Base-by-base conservation (phyloP, 257 asterid genomes). In the Solanum dulcamara region DNA sequence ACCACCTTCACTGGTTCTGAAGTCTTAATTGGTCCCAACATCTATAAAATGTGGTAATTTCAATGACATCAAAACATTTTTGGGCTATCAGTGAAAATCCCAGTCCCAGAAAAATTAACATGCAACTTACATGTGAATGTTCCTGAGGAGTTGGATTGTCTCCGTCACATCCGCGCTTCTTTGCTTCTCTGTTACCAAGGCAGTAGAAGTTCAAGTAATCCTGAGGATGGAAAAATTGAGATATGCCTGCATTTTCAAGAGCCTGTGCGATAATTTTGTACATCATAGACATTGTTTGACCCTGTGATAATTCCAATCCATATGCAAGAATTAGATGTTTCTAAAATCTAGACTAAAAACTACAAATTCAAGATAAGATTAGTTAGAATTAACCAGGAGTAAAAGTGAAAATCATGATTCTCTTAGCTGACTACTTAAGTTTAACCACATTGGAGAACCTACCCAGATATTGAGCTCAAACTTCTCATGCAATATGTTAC, bases 261-360 rank as follows among this genome's bases (percentile, higher is more conserved):
- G 88, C 92, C 62, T 84, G 83, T 38, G 92, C 90, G 11, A 91
- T 83, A 38, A 91, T 85, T 68, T 86, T 88, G 86, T 91, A 91
- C 94, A 91, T 91, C 92, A 90, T 91, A 66, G 87, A 68, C 91
- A 91, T 91, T 32, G 94, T 90, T 84, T 90, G 94, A 53, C 93
- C 91, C 98, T 95, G 82, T 48, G 17, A 64, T 28, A 17, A 17
- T 83, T 32, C 62, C 81, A 83, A 83, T 20, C 53, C 68, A 50
- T 44, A 48, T 79, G 30, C 86, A 89, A 84, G 62, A 82, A 26
- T 42, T 86, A 85, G 74, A 28, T 13, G 57, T 55, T 74, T 81
- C 38, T 62, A 30, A 79, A 48, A 46, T 66, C 44, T 80, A 57
- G 22, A 22, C 20, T 18, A 87, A 20, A 12, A 28, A 55, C 59